A percentile compares a stretch with the other conserved stretches of the same genome.
These are phyloP conservation scores for Purpureocillium lavendulum DNA, from an alignment of 2,329 filamentous ascomycete genomes.

Conservation along the genomic window DNA sequence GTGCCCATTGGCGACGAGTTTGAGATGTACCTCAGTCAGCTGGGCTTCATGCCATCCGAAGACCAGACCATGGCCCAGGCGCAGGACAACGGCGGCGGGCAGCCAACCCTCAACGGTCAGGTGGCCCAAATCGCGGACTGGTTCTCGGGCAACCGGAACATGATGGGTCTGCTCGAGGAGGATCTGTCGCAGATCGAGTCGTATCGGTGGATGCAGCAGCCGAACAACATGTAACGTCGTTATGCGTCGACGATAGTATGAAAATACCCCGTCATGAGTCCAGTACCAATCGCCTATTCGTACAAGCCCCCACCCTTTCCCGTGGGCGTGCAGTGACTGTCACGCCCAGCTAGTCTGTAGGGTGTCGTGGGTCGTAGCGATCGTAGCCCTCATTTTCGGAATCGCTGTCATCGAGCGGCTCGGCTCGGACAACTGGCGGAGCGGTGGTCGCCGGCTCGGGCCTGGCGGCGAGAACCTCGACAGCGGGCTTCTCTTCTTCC, in stretches of 20 bases:
- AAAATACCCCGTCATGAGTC: background rate
- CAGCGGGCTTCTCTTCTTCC: conserved; percentile 18
- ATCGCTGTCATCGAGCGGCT: conserved; percentile 43
- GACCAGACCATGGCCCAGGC: conserved; percentile 19
- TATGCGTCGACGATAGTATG: background rate
- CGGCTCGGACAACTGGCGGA: conserved; percentile 16
- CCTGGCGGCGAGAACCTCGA: background rate
- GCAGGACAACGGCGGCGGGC: conserved; percentile 9
- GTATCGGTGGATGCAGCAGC: conserved; percentile 22
- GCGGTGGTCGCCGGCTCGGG: conserved; percentile 1
- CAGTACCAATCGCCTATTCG: no score
- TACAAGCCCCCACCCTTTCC: no score
- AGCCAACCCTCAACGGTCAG: conserved; percentile 18
- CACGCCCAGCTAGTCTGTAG: conserved; percentile 38
- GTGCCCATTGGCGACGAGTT: conserved; percentile 49
- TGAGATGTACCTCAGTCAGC: conserved; percentile 54
- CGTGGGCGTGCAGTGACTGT: no score
- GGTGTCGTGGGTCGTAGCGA: conserved; percentile 52
- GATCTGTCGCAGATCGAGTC: conserved; percentile 40
- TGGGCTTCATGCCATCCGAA: conserved; percentile 47
- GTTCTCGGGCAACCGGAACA: conserved; percentile 57
- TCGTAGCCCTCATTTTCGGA: conserved; percentile 66
- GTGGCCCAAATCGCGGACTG: conserved; percentile 51
- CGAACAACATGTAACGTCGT: background rate
- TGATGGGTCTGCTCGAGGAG: conserved; percentile 57